These are phyloP conservation scores for Xylaria castorea DNA, from an alignment of 495 filamentous ascomycete genomes.

Conservation along the genomic window DNA sequence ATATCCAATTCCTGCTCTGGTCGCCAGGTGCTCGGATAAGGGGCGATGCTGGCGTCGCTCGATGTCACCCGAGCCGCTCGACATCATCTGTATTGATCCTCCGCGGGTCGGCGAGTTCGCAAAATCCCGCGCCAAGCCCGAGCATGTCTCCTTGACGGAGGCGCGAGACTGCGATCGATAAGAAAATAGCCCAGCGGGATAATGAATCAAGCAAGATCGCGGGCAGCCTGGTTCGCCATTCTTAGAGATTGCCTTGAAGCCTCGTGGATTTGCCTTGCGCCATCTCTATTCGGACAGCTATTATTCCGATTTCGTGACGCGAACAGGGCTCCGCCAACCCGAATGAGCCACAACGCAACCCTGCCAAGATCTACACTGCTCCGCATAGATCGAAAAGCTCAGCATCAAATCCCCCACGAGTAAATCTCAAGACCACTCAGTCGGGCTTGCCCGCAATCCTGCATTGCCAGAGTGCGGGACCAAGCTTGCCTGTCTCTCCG, in stretches of 20 bases:
- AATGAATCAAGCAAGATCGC: neutral
- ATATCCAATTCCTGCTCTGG: neutral
- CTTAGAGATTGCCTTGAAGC: neutral
- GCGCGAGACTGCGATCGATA: neutral
- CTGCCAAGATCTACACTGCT: too few relatives aligned
- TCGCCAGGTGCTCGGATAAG: too few relatives aligned
- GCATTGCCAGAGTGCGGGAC: too few relatives aligned
- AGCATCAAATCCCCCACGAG: too few relatives aligned
- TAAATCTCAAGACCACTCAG: neutral
- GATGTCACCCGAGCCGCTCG: too few relatives aligned
- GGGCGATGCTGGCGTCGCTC: too few relatives aligned
- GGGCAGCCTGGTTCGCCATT: neutral
- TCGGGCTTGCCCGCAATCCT: neutral
- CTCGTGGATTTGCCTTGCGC: neutral
- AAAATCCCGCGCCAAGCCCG: neutral
- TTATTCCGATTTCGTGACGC: neutral
- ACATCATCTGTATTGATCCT: neutral
- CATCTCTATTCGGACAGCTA: neutral
- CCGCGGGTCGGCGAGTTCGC: neutral
- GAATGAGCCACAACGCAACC: too few relatives aligned
- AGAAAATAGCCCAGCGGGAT: neutral
- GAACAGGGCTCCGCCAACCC: neutral
- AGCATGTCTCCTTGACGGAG: neutral
- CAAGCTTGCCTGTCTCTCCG: too few relatives aligned
- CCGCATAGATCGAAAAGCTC: too few relatives aligned